Base-by-base conservation (phyloP, 495 filamentous ascomycete species). In the Aspergillus hancockii region DNA sequence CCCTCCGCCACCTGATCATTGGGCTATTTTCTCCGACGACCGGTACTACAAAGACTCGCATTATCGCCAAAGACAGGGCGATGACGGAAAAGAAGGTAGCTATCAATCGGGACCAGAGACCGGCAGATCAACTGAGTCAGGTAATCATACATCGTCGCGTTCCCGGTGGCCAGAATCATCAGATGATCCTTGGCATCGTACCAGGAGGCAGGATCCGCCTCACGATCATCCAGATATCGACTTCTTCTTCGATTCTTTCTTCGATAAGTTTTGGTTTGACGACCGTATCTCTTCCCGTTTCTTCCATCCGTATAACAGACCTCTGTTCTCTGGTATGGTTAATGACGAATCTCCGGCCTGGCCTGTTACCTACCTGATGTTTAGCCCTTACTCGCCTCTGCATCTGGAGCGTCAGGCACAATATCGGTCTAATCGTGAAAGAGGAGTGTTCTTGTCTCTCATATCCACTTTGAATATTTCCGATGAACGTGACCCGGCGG, bases 351-450 rank as follows among this genome's bases (percentile, higher is more conserved):
- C 67, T 8, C 63, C 70, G 0, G 63, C 67, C 6, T 80, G 76
- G 71, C 75, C 78, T 0, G 58, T 81, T 23, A 51, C 65, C 5
- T 80, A 77, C 58, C 63, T 78, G 8, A 63, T 75, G 58, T 73
- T 74, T 46, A 79, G 74, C 61, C 77, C 79, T 0, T 85, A 85
- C 64, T 85, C 82, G 6, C 82, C 81, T 14, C 63, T 83, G 7
- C 67, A 75, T 43, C 64, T 85, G 1, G 81, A 84, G 54, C 69
- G 71, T 10, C 66, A 75, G 50, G 63, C 72, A 14, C 58, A 67
- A 10, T 63, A 66, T 47, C 62, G 63, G 12, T 60, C 68, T 14
- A 60, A 63, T n/a, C 55, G 60, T 2, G 69, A 73, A 21, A 45
- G 55, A 1, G 71, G 76, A 8, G 64, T 76, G 8, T 71, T 77